Evolutionary conservation across 305 asterid genomes (phyloP), one percentile per base, ranked within the genome.

Genomic region (Salvia sclarea): DNA sequence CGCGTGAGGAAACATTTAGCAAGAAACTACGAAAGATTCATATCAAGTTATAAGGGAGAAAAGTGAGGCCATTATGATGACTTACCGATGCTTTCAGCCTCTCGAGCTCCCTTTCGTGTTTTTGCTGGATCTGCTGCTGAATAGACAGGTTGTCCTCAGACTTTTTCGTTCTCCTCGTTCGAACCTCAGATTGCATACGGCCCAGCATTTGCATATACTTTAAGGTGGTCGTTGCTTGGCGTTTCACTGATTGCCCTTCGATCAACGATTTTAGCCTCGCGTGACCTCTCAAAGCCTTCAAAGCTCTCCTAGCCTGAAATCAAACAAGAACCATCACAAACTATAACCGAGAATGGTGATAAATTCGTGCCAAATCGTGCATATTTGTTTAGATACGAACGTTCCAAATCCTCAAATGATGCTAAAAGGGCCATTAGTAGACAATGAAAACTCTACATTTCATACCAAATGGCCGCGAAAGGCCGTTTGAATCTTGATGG

Each of bases 271-370:
- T 94, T 71, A 94, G 89, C 85, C 99, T 84, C 73, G 76, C 91
- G 50, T 89, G 84, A 63, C 97, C 99, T 81, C 84, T 86, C 76
- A 94, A 50, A 17, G 96, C 96, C 74, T 84, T 82, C 80, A 87
- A 80, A 18, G 91, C 95, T 77, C 96, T 87, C 84, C 95, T 83
- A 31, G 98, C 95, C 99, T 94, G 63, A 71, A 61, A 74, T 21
- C 6, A 58, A 43, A 30, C 60, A 73, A 6, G 5, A 64, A 58
- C 2, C 7, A 49, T 30, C 10, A 80, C 50, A 47, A 21, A 48
- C 16, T 21, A 64, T 14, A n/a, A n/a, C 40, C 1, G 21, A 12
- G 18, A n/a, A 38, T 54, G 24, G 13, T 10, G 17, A 54, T 9
- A 33, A 11, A 9, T 11, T 22, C 3, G 6, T 25, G 11, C n/a